Conservation (phyloP, 23 red algal genomes). For the Cyanidium caldarium region DNA sequence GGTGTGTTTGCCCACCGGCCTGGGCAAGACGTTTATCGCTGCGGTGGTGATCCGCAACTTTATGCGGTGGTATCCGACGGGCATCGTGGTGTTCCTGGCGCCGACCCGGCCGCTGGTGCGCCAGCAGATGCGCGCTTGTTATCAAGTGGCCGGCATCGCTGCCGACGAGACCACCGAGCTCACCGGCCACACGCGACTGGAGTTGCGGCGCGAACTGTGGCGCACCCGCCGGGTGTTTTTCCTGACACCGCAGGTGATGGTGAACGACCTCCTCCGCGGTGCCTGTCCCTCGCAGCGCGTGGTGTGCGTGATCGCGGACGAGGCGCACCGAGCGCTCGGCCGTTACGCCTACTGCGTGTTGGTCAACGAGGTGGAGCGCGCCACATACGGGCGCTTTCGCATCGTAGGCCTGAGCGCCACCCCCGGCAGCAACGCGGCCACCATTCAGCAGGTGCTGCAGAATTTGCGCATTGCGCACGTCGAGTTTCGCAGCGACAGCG, state of each 20-base stretch:
- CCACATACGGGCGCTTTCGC: conserved; percentile 1
- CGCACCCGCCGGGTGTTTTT: conserved; percentile 9
- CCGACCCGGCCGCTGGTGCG: conserved; percentile 24
- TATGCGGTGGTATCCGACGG: conserved; percentile 8
- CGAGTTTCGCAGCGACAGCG: conserved; percentile 11
- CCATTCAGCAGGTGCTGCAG: conserved; percentile 16
- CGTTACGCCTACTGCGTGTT: conserved; percentile 19
- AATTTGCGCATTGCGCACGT: conserved; percentile 21
- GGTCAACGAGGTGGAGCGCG: conserved; percentile 2
- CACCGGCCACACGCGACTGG: conserved; percentile 10
- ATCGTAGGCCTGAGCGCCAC: conserved; percentile 16
- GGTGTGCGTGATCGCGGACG: conserved; percentile 20
- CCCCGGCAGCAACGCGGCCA: conserved; percentile 11
- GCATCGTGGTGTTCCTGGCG: conserved; percentile 18
- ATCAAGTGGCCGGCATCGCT: conserved; percentile 9
- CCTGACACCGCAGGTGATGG: conserved; percentile 18
- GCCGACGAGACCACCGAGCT: conserved; percentile 5
- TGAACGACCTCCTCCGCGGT: conserved; percentile 17
- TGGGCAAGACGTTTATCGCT: conserved; percentile 66
- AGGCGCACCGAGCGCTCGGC: conserved; percentile 22
- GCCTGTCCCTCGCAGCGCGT: conserved; percentile 2
- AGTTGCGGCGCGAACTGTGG: conserved; percentile 1
- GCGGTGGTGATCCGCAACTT: conserved; percentile 20
- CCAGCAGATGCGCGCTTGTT: conserved; percentile 20
- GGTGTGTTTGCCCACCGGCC: conserved; percentile 39